These are phyloP conservation scores for Sesbania bispinosa DNA, from an alignment of 306 rosid genomes.

Conservation along the genomic window DNA sequence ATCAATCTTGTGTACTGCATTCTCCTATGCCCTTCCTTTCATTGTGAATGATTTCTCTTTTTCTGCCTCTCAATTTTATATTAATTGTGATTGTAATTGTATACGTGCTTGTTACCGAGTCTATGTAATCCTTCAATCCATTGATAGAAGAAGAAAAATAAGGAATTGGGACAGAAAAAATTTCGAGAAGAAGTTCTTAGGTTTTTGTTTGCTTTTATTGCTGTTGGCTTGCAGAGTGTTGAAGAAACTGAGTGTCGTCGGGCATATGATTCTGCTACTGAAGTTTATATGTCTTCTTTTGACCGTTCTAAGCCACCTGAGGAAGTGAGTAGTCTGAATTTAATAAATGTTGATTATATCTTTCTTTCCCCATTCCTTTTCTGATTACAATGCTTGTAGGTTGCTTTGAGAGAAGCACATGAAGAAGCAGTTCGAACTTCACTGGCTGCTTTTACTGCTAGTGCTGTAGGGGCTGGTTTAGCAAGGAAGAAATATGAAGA, in stretches of 20 bases:
- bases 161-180: too few species aligned
- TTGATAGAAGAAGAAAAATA: background rate
- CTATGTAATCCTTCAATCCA: background rate
- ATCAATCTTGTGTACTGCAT: background rate
- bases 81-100: background rate
- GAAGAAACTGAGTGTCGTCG: constrained; percentile 91
- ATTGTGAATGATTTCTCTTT: background rate
- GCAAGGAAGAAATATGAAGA: constrained; percentile 80
- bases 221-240: constrained; percentile 64
- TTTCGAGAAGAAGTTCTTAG: background rate
- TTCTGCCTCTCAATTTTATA: background rate
- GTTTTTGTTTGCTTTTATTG: background rate
- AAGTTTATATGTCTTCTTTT: constrained; percentile 68
- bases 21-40: constrained; percentile 6
- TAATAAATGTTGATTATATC: constrained; percentile 18
- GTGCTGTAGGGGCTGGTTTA: constrained; percentile 86
- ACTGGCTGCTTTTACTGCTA: constrained; percentile 64
- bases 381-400: constrained; percentile 48
- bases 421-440: constrained; percentile 81
- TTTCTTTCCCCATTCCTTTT: background rate
- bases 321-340: constrained; percentile 61
- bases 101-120: background rate
- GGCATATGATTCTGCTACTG: constrained; percentile 79
- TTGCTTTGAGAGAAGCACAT: constrained; percentile 82
- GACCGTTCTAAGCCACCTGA: constrained; percentile 79